Conservation (phyloP, 176 grass and related monocot species). For the Triticum urartu region DNA sequence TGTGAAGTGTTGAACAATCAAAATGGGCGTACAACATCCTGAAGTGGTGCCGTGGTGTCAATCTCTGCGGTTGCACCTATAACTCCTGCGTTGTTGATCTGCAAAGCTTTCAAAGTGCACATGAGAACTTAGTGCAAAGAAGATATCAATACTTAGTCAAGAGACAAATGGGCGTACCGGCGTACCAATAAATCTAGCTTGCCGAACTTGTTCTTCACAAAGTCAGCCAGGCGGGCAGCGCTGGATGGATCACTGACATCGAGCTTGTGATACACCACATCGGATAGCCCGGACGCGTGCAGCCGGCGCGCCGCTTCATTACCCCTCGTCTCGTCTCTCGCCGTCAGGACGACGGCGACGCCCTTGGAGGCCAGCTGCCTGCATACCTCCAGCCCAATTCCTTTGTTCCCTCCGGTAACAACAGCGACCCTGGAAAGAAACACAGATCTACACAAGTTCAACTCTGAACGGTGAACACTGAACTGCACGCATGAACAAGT, state of each 20-base stretch:
- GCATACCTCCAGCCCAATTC: conserved; percentile 61
- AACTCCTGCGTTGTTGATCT: conserved; percentile 49
- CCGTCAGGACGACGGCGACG: conserved; percentile 49
- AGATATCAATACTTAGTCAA: background rate
- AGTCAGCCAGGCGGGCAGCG: conserved; percentile 33
- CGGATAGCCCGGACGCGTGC: background rate
- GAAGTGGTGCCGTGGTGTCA: background rate
- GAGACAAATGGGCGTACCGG: background rate
- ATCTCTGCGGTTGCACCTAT: conserved; percentile 31
- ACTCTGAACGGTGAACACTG: background rate
- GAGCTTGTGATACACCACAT: conserved; percentile 45
- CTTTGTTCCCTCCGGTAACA: conserved; percentile 61
- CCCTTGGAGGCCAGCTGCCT: conserved; percentile 41
- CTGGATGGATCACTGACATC: conserved; percentile 38
- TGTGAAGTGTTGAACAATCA: background rate
- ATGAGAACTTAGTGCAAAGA: background rate
- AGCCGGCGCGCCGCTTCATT: conserved; percentile 31
- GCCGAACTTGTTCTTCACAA: conserved; percentile 45
- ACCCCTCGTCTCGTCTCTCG: conserved; percentile 48
- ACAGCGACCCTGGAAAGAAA: conserved; percentile 39
- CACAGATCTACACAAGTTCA: background rate
- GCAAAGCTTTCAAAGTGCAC: background rate
- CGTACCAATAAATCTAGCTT: conserved; percentile 51
- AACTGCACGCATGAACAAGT: background rate
- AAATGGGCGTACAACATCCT: conserved; percentile 29